These are phyloP conservation scores for Ophiocordyceps camponoti-leonardi DNA, from an alignment of 2,329 filamentous ascomycete species.

Conservation along the genomic window DNA sequence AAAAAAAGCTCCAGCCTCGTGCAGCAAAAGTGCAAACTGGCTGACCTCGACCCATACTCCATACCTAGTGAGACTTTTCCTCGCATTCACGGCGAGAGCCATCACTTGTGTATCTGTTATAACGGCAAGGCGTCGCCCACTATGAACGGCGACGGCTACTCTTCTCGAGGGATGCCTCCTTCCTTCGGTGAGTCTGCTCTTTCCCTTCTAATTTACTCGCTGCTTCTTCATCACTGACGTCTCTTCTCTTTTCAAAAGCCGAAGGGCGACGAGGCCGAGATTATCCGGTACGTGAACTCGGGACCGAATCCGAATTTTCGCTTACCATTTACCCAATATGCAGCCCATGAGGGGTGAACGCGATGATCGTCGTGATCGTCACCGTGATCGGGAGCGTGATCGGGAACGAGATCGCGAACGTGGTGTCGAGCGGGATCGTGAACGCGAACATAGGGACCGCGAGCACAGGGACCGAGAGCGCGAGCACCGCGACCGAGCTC, in stretches of 20 bases:
- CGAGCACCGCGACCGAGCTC: slow-evolving; percentile 21
- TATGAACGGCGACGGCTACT: slow-evolving; percentile 80
- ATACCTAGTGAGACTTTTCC: background rate
- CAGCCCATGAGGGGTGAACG: slow-evolving; percentile 11
- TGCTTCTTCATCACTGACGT: slow-evolving; percentile 8
- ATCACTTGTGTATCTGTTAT: slow-evolving; percentile 3
- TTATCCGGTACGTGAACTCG: slow-evolving; percentile 28
- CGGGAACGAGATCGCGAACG: slow-evolving; percentile 63
- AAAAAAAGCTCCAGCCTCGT: slow-evolving; percentile 29
- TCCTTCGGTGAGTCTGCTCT: background rate
- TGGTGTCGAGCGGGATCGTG: slow-evolving; percentile 32
- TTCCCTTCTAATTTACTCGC: background rate
- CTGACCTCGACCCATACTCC: slow-evolving; percentile 9
- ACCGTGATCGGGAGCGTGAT: slow-evolving; percentile 9
- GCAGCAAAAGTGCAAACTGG: slow-evolving; percentile 4
- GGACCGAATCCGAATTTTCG: no score
- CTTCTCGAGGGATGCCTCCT: slow-evolving; percentile 49
- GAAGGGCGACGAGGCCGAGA: slow-evolving; percentile 38
- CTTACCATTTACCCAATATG: background rate
- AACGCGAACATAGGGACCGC: slow-evolving; percentile 20
- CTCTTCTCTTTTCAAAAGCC: slow-evolving; percentile 3
- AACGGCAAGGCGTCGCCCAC: slow-evolving; percentile 10
- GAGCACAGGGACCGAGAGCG: slow-evolving; percentile 22
- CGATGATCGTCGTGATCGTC: slow-evolving; percentile 15
- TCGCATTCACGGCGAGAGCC: slow-evolving; percentile 4